Percentiles rank a stretch among this genome's conserved stretches.
These are phyloP conservation scores for Neofusicoccum sp. DNA, from an alignment of 2,329 filamentous ascomycete genomes.

Conservation along the genomic window DNA sequence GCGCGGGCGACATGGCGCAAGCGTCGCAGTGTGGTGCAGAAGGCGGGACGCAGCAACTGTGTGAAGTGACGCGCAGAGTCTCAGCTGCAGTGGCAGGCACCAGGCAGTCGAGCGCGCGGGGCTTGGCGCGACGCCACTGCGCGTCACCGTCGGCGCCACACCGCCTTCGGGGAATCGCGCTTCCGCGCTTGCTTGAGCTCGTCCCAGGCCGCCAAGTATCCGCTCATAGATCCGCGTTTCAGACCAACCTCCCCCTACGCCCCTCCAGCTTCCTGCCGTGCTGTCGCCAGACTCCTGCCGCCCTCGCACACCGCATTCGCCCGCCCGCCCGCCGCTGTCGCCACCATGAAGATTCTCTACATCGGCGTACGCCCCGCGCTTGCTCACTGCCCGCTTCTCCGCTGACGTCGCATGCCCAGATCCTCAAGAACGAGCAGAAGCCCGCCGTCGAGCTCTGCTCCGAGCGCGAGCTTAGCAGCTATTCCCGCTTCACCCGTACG, in stretches of 20 bases:
- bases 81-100: no score
- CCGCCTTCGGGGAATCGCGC: not conserved
- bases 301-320: not conserved
- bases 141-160: not conserved
- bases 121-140: not conserved
- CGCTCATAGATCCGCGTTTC: constrained; percentile 13
- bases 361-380: constrained; percentile 66
- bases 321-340: not conserved
- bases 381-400: constrained; percentile 20
- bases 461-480: constrained; percentile 75
- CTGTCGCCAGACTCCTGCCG: not conserved
- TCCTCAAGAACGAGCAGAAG: constrained; percentile 76
- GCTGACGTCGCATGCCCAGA: constrained; percentile 48
- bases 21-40: not conserved
- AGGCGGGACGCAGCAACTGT: no score
- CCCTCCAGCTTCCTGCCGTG: not conserved
- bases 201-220: constrained; percentile 13
- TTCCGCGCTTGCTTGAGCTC: not conserved
- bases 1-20: constrained; percentile 36
- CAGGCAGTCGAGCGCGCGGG: no score
- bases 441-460: constrained; percentile 73
- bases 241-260: constrained; percentile 6
- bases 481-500: constrained; percentile 74
- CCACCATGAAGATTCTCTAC: constrained; percentile 81
- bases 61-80: no score